Base-by-base conservation (phyloP, 2,329 filamentous ascomycete species). In the Penicillium sp. region DNA sequence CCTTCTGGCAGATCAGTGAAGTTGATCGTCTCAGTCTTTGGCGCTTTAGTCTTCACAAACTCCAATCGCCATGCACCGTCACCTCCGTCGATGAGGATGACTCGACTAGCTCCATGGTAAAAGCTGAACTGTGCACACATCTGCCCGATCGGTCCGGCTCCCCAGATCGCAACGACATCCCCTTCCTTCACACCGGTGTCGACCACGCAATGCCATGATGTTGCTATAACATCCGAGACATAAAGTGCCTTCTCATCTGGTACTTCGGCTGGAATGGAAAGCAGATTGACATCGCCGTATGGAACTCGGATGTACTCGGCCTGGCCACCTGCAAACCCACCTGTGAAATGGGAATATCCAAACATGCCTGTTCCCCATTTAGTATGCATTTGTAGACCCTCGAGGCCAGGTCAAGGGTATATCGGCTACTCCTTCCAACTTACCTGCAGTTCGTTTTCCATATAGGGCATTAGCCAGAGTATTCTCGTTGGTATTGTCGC, bases 251-350 rank as follows among this genome's bases (percentile, higher is more conserved):
- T 92, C 78, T 96, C 92, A 68, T 96, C 91, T 0, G 91, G 89
- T 0, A 96, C 87, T 63, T 83, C 82, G 53, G 89, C 86, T 1
- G 92, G 91, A 6, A 96, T 84, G 66, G 87, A 85, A 13, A 96
- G 80, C 23, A 96, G 79, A 69, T 96, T 96, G 58, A 91, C 86
- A 65, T 94, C 89, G 29, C 86, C 91, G 31, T 87, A 84, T 0
- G 92, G 91, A 8, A 95, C 90, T 8, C 91, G 84, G 0, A 92
- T 87, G 67, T 91, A 96, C 75, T 96, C 92, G 4, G 91, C 89
- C 74, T 96, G 92, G 0, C 91, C 91, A 48, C 92, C 91, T 0
- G 91, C 90, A 69, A 93, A 96, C 0, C 92, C 92, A 7, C 91
- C 91, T 0, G 89, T 92, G 69, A 96, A 90, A 55, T 79, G 87